These are phyloP conservation scores for Ascochyta clinopodiicola DNA, from an alignment of 2,329 filamentous ascomycete genomes.

Conservation along the genomic window DNA sequence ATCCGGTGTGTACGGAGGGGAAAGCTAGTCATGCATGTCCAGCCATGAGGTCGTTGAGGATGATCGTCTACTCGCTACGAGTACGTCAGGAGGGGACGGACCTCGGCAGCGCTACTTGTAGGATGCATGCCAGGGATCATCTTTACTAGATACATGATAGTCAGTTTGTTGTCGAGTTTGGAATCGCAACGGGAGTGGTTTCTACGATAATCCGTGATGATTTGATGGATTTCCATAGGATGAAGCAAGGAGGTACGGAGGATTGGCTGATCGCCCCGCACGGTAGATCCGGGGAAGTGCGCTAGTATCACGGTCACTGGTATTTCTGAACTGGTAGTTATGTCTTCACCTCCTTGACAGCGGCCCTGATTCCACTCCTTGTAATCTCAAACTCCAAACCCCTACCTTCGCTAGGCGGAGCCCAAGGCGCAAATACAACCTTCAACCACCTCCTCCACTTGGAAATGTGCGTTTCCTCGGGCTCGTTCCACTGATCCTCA, in stretches of 20 bases:
- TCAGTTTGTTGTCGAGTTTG: background rate
- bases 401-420: slow-evolving; percentile 57
- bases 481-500: slow-evolving; percentile 50
- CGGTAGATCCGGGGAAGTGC: background rate
- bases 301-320: background rate
- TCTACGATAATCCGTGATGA: no score
- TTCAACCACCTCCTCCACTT: slow-evolving; percentile 81
- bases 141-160: background rate
- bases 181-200: background rate
- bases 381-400: slow-evolving; percentile 76
- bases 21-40: background rate
- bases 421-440: slow-evolving; percentile 87
- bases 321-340: no score
- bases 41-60: background rate
- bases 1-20: background rate
- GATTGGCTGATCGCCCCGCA: background rate
- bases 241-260: background rate
- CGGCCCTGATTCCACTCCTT: slow-evolving; percentile 34
- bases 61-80: background rate
- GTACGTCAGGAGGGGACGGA: slow-evolving; percentile 1
- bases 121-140: background rate
- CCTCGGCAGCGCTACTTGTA: background rate
- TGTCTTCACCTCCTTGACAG: slow-evolving; percentile 18
- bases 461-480: slow-evolving; percentile 53
- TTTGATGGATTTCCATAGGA: no score